These are phyloP conservation scores for Yarrowia sp. DNA, from an alignment of 805 yeast species.

Conservation along the genomic window DNA sequence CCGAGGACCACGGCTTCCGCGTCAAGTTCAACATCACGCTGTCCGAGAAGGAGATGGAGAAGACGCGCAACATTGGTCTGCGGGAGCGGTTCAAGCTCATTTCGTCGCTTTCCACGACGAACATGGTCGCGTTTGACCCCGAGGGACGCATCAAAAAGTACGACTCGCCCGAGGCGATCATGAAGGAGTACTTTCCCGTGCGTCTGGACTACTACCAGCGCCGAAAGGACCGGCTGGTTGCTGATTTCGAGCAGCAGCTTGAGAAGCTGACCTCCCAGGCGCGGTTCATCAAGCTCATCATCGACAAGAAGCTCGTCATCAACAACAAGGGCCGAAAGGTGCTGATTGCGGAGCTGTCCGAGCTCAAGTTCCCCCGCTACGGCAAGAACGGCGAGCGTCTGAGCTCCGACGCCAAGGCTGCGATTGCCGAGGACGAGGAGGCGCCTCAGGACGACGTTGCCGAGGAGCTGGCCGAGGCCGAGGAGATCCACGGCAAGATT, in stretches of 20 bases:
- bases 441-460: conserved; percentile 39
- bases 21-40: conserved; percentile 77
- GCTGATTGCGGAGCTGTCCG: conserved; percentile 61
- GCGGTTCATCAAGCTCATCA: conserved; percentile 84
- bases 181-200: conserved; percentile 79
- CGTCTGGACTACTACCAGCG: conserved; percentile 87
- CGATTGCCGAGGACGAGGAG: conserved; percentile 35
- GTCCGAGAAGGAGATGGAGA: conserved; percentile 77
- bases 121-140: conserved; percentile 96
- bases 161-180: conserved; percentile 69
- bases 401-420: conserved; percentile 44
- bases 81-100: conserved; percentile 80
- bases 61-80: conserved; percentile 70
- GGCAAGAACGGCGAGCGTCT: conserved; percentile 67
- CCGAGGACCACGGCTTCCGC: conserved; percentile 84
- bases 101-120: conserved; percentile 64
- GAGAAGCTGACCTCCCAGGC: conserved; percentile 80
- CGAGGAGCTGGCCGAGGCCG: conserved; percentile 41
- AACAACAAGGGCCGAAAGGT: conserved; percentile 69
- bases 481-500: conserved; percentile 41
- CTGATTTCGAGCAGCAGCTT: conserved; percentile 67
- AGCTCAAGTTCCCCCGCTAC: conserved; percentile 66
- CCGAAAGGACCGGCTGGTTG: conserved; percentile 77
- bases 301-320: conserved; percentile 66
- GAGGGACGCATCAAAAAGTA: conserved; percentile 83